Conservation (phyloP, 2,329 filamentous ascomycete genomes). For the Talaromyces sp. region DNA sequence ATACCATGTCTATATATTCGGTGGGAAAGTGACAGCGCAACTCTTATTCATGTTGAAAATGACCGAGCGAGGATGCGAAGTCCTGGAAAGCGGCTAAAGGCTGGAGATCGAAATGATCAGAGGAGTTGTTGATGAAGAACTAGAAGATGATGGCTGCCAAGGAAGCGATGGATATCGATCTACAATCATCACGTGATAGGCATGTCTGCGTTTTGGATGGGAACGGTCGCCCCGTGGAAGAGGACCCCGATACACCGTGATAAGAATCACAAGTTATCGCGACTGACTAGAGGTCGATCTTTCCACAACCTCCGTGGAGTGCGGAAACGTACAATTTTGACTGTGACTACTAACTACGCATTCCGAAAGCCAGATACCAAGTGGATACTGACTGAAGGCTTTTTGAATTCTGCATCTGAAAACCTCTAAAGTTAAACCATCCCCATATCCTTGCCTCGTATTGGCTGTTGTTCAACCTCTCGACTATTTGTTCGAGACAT, state of each 20-base stretch:
- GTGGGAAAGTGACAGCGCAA: background rate
- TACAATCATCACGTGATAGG: background rate
- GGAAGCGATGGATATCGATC: conserved; percentile 3
- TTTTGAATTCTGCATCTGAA: background rate
- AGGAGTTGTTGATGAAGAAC: background rate
- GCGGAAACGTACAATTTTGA: background rate
- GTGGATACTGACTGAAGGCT: background rate
- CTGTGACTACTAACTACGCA: background rate
- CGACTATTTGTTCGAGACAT: background rate
- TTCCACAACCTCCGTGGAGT: background rate
- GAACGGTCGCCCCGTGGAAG: no score
- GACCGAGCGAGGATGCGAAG: background rate
- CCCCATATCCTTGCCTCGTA: background rate
- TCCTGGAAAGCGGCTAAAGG: background rate
- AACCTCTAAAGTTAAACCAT: background rate
- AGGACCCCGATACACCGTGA: no score
- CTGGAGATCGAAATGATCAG: background rate
- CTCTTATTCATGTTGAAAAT: background rate
- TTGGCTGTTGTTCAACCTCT: background rate
- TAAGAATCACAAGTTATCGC: no score
- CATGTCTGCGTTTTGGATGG: no score
- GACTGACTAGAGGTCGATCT: no score
- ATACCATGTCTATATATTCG: conserved; percentile 10
- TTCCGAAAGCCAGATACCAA: background rate
- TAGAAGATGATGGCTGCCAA: background rate